Base-by-base conservation (phyloP, 164 flowering plant species). In the Macadamia tetraphylla region DNA sequence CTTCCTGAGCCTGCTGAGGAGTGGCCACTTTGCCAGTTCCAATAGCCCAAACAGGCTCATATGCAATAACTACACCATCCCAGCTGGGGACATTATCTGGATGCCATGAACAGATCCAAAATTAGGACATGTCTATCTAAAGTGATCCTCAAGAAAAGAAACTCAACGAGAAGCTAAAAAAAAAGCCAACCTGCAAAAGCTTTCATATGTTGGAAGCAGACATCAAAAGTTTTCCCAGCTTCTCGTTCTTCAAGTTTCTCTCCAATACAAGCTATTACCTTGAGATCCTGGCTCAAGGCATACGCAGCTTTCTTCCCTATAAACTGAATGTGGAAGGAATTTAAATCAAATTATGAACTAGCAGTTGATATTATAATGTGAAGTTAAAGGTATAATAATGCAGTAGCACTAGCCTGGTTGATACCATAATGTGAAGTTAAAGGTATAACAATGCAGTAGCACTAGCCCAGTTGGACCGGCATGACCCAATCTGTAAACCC, bases 1-100 rank as follows among this genome's bases (percentile, higher is more conserved):
- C 99, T 79, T 92, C 97, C 78, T 94, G 97, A 58, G 99, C 99
- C 76, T 92, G 99, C 78, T 77, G 76, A 1, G 97, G 97, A 58
- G 89, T 60, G 64, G 99, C 97, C 67, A 94, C 97, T 78, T 92
- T 92, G 71, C 97, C 97, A 59, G 99, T 94, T 68, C 97, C 99
- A 72, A 94, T 94, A 62, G 99, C 97, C 97, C 97, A 94, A 29
- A 90, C 97, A 67, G 97, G 97, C 75, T 94, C 97, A 82, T 94
- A 94, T 10, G 97, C 99, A 79, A 94, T 71, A 49, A 94, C 97
- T 60, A 92, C 70, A 74, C 87, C 79, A 70, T 94, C 97, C 99
- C 96, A 94, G 70, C 95, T 85, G 62, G 97, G 88, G 7, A 90
- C 84, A 71, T 82, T 84, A 82, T 92, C 97, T 94, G 88, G 76